A percentile compares a stretch with the other conserved stretches of the same genome.
These are phyloP conservation scores for Collybiopsis confluens DNA, from an alignment of 768 basidiomycete genomes.

Conservation along the genomic window DNA sequence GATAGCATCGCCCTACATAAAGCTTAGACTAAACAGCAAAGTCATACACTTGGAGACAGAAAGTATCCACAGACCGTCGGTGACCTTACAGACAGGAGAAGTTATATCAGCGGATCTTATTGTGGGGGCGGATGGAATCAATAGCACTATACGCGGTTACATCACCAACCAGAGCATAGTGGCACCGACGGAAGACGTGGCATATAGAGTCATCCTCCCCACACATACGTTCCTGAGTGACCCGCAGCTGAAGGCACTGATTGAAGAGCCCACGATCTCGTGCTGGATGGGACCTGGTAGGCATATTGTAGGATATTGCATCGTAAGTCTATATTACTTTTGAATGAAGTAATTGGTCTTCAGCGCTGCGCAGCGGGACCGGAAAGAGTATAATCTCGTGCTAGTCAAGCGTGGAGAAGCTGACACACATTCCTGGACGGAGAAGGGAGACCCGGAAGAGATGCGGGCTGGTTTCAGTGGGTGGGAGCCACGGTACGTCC, in stretches of 20 bases:
- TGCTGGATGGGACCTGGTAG: constrained; percentile 20
- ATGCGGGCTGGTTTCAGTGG: constrained; percentile 43
- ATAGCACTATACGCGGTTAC: constrained; percentile 39
- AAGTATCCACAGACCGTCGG: constrained; percentile 18
- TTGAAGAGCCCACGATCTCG: constrained; percentile 13
- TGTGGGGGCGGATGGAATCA: constrained; percentile 45
- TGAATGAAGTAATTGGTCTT: too few species aligned
- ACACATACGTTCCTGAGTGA: constrained; percentile 14
- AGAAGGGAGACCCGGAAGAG: constrained; percentile 36
- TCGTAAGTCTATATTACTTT: neutral
- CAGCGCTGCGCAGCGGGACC: constrained; percentile 24
- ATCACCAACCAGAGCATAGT: constrained; percentile 40
- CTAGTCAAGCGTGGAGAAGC: constrained; percentile 35
- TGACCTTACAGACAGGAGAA: constrained; percentile 31
- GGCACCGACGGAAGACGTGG: constrained; percentile 26
- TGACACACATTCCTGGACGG: constrained; percentile 40
- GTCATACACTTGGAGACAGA: constrained; percentile 20
- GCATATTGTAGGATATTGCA: constrained; percentile 17
- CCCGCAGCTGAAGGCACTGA: constrained; percentile 13
- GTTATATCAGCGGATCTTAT: constrained; percentile 29
- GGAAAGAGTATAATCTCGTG: constrained; percentile 42
- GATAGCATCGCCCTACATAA: constrained; percentile 19
- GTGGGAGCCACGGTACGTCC: constrained; percentile 45
- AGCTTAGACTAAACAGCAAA: constrained; percentile 22
- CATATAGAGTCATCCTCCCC: constrained; percentile 21